Evolutionary conservation across 768 basidiomycete species (phyloP).

Genomic region (Pleurotus platypus): DNA sequence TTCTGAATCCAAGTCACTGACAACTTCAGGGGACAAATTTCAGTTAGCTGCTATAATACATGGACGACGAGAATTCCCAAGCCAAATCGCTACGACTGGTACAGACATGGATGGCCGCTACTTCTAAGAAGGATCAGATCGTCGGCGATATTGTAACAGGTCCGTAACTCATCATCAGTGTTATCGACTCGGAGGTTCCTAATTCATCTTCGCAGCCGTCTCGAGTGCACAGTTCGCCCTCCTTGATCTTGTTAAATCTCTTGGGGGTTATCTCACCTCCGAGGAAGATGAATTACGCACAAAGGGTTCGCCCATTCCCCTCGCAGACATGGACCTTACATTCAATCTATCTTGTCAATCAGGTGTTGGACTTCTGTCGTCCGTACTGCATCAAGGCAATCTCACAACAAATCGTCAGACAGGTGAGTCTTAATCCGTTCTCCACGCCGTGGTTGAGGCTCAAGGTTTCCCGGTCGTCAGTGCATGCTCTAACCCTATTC

Average conservation of each 20-base stretch:
- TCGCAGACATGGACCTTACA: not conserved
- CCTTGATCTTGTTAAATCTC: slow-evolving; percentile 77
- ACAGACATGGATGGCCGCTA: slow-evolving; percentile 63
- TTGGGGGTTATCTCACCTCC: slow-evolving; percentile 85
- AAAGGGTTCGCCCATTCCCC: slow-evolving; percentile 54
- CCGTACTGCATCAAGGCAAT: slow-evolving; percentile 61
- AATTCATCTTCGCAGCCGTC: slow-evolving; percentile 28
- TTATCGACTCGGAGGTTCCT: too few relatives aligned
- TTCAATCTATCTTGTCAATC: slow-evolving; percentile 11
- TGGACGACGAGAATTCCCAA: slow-evolving; percentile 1
- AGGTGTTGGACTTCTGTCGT: slow-evolving; percentile 86
- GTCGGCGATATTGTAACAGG: slow-evolving; percentile 58
- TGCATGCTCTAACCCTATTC: slow-evolving; percentile 78
- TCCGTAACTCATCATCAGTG: slow-evolving; percentile 24
- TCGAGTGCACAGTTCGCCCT: slow-evolving; percentile 56
- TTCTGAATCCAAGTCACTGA: not conserved
- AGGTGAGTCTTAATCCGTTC: slow-evolving; percentile 41
- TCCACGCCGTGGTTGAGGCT: too few relatives aligned
- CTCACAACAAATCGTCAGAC: slow-evolving; percentile 74
- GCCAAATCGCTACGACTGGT: slow-evolving; percentile 40
- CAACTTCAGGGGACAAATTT: not conserved
- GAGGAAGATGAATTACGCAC: slow-evolving; percentile 76
- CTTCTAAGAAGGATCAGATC: slow-evolving; percentile 54
- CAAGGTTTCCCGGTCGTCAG: slow-evolving; percentile 21
- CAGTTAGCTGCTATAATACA: not conserved